Evolutionary conservation across 441 rosid species (phyloP), one percentile per base, ranked within the genome.

Genomic region (Geranium incanum): DNA sequence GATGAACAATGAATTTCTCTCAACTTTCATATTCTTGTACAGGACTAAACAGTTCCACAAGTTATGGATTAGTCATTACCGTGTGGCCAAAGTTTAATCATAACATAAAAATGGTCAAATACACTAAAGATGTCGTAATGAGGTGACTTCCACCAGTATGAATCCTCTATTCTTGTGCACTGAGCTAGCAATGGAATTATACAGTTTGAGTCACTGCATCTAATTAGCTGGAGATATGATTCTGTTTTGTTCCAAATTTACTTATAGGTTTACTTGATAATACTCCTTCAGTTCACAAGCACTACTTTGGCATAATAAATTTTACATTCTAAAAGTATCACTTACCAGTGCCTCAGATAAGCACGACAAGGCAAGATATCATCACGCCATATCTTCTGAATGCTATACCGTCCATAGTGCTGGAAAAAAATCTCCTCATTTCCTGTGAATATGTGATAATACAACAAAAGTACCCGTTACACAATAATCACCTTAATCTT

Each of bases 281-380:
- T 55, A 52, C 18, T 16, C 60, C 60, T 55, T 55, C 33, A 23
- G 33, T 23, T 23, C 60, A 55, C 7, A n/a, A 55, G 6, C 6
- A 55, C 18, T 55, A 55, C 60, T 55, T 55, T 55, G 19, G 60
- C 21, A 55, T 16, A 67, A 36, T 1, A 21, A 23, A 38, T 23
- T 63, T 67, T n/a, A 43, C 28, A 6, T 19, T 2, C 7, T 60
- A 28, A 38, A 68, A 37, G 23, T 9, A 76, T 68, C 36, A 68
- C 80, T 70, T 80, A 92, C 97, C 96, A 92, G 72, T 95, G 99
- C 66, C 97, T 86, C 71, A 95, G 90, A 80, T 95, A 95, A 72
- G 85, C 77, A 63, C 96, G 97, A 50, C 97, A 95, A 75, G 97
- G 97, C 65, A 92, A 85, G 75, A 89, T 82, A 67, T 91, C 96